A percentile compares a stretch with the other conserved stretches of the same genome.
These are phyloP conservation scores for Leccinum olivaceopallidum DNA, from an alignment of 768 basidiomycete species.

Conservation along the genomic window DNA sequence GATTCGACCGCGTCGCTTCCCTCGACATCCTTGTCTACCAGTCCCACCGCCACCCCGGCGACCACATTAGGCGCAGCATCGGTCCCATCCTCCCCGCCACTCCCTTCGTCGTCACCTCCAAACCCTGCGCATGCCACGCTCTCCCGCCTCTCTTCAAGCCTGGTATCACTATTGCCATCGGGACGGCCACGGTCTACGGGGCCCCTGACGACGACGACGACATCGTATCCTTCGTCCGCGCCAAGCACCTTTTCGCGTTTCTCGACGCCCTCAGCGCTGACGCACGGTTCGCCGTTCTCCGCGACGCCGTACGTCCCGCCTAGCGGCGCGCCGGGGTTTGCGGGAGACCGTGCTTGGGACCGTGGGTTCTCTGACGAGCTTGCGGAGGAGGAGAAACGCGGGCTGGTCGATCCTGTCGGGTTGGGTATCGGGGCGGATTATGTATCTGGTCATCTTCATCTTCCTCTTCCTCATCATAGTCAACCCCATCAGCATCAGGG, in stretches of 20 bases:
- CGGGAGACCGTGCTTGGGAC: conserved; percentile 68
- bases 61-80: not conserved
- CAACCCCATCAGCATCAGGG: not conserved
- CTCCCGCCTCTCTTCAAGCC: conserved; percentile 47
- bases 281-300: conserved; percentile 55
- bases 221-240: conserved; percentile 8
- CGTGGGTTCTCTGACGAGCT: conserved; percentile 57
- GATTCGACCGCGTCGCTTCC: conserved; percentile 19
- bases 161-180: conserved; percentile 49
- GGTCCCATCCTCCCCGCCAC: not conserved
- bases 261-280: conserved; percentile 25
- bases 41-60: not conserved
- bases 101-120: not conserved
- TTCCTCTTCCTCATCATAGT: not conserved
- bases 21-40: not conserved
- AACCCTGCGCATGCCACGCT: conserved; percentile 39
- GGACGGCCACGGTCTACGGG: conserved; percentile 15
- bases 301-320: conserved; percentile 47
- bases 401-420: conserved; percentile 39
- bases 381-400: conserved; percentile 39
- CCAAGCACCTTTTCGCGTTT: conserved; percentile 16
- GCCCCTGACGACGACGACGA: conserved; percentile 6
- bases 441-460: not conserved
- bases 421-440: conserved; percentile 37
- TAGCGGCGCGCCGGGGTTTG: conserved; percentile 77